These are phyloP conservation scores for Phycomyces blakesleeanus DNA, from an alignment of 192 early-diverging fungal species.

Conservation along the genomic window DNA sequence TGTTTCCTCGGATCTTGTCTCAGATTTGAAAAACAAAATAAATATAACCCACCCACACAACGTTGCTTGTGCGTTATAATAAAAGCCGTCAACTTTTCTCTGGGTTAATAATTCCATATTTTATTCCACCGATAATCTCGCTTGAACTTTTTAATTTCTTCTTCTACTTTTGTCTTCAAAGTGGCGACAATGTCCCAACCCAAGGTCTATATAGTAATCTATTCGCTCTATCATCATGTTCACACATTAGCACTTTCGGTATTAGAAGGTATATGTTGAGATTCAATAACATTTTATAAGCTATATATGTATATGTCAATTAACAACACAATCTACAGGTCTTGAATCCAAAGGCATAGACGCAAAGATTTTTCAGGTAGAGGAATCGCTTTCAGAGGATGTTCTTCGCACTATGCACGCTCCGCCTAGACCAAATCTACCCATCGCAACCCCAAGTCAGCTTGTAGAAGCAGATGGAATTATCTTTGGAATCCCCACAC, in stretches of 20 bases:
- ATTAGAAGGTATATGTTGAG: slow-evolving; percentile 47
- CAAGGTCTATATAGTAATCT: slow-evolving; percentile 61
- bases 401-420: slow-evolving; percentile 55
- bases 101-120: neutral
- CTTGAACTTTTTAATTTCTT: neutral
- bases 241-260: slow-evolving; percentile 60
- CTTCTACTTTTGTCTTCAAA: slow-evolving; percentile 4
- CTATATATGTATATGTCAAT: slow-evolving; percentile 36
- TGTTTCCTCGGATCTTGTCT: too few species aligned
- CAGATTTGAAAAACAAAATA: too few species aligned
- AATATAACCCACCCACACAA: too few species aligned
- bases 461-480: slow-evolving; percentile 49
- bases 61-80: too few species aligned
- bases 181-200: neutral
- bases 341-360: slow-evolving; percentile 44
- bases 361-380: slow-evolving; percentile 45
- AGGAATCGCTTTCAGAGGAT: slow-evolving; percentile 57
- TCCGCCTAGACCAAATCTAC: slow-evolving; percentile 41
- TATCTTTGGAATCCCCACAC: slow-evolving; percentile 58
- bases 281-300: neutral
- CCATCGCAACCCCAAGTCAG: slow-evolving; percentile 34
- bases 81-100: too few species aligned
- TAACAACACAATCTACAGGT: slow-evolving; percentile 41
- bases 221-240: slow-evolving; percentile 71
- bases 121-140: neutral